These are phyloP conservation scores for Mycena kentingensis DNA, from an alignment of 768 basidiomycete genomes.

Conservation along the genomic window DNA sequence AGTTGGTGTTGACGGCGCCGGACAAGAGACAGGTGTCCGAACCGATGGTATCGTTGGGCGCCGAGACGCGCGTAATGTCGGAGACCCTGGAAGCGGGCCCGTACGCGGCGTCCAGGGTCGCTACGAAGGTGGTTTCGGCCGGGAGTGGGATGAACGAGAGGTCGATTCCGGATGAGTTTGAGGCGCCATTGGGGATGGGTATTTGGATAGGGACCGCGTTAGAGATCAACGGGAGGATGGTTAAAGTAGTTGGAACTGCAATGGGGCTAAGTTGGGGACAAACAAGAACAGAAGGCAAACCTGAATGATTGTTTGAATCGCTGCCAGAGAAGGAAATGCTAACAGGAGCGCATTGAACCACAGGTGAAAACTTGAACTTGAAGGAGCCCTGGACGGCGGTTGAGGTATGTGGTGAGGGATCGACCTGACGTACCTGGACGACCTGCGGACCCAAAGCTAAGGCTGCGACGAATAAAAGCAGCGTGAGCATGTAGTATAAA, in stretches of 20 bases:
- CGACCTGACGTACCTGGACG: too few relatives aligned
- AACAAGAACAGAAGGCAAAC: too few relatives aligned
- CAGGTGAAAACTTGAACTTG: constrained; percentile 43
- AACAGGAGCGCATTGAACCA: constrained; percentile 57
- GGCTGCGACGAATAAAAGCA: constrained; percentile 33
- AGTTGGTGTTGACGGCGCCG: constrained; percentile 14
- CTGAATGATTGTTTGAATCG: constrained; percentile 30
- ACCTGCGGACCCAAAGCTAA: constrained; percentile 43
- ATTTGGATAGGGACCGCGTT: constrained; percentile 52
- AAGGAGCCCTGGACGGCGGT: constrained; percentile 35
- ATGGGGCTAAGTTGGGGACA: too few relatives aligned
- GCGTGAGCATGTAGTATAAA: constrained; percentile 28
- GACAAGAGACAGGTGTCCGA: background rate
- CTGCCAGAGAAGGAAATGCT: constrained; percentile 47
- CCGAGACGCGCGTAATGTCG: constrained; percentile 45
- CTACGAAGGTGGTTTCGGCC: constrained; percentile 52
- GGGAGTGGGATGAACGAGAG: constrained; percentile 55
- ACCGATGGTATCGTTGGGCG: constrained; percentile 43
- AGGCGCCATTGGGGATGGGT: constrained; percentile 40
- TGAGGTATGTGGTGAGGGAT: too few relatives aligned
- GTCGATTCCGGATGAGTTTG: constrained; percentile 42
- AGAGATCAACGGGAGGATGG: constrained; percentile 49
- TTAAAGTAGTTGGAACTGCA: constrained; percentile 47
- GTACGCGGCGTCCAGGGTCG: constrained; percentile 51
- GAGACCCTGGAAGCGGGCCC: constrained; percentile 49